A percentile compares a stretch with the other conserved stretches of the same genome.
Evolutionary conservation across 2,329 filamentous ascomycete species (phyloP).

Genomic region (Pseudogymnoascus sp.): DNA sequence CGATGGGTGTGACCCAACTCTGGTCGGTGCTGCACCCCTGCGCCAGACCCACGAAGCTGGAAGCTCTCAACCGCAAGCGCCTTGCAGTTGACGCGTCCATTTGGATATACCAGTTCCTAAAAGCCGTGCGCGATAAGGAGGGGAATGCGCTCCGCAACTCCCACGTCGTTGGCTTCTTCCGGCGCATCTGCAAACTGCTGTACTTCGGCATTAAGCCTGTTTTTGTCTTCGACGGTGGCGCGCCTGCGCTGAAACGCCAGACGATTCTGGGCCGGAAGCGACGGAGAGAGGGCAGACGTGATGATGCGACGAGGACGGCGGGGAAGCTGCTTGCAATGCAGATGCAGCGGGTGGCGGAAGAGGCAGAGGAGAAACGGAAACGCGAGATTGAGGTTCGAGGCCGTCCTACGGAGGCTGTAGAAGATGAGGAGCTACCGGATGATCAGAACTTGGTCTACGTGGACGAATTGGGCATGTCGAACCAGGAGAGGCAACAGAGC

Average conservation of each 20-base stretch:
- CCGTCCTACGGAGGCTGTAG: conserved; percentile 37
- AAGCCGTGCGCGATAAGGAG: conserved; percentile 96
- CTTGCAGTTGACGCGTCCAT: conserved; percentile 97
- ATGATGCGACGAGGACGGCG: conserved; percentile 88
- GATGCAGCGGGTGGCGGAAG: conserved; percentile 84
- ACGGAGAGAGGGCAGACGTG: conserved; percentile 76
- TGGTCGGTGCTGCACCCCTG: conserved; percentile 96
- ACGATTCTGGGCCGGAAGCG: conserved; percentile 75
- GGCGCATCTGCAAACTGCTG: conserved; percentile 92
- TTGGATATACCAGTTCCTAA: conserved; percentile 99
- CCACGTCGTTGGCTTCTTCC: conserved; percentile 95
- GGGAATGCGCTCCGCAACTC: conserved; percentile 93
- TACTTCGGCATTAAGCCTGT: conserved; percentile 96
- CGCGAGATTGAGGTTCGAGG: conserved; percentile 35
- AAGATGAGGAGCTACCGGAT: conserved; percentile 62
- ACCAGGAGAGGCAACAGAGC: conserved; percentile 64
- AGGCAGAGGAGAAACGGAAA: conserved; percentile 64
- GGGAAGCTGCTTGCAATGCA: conserved; percentile 87
- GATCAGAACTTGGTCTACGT: conserved; percentile 72
- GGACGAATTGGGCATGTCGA: conserved; percentile 77
- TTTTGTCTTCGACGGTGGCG: conserved; percentile 96
- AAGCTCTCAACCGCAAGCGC: conserved; percentile 90
- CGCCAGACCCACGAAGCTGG: conserved; percentile 90
- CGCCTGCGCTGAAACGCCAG: conserved; percentile 81
- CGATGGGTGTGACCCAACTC: conserved; percentile 95